Evolutionary conservation across 2,329 filamentous ascomycete genomes (phyloP), one percentile per base, ranked within the genome.

Genomic region (Fusarium pseudocircinatum): DNA sequence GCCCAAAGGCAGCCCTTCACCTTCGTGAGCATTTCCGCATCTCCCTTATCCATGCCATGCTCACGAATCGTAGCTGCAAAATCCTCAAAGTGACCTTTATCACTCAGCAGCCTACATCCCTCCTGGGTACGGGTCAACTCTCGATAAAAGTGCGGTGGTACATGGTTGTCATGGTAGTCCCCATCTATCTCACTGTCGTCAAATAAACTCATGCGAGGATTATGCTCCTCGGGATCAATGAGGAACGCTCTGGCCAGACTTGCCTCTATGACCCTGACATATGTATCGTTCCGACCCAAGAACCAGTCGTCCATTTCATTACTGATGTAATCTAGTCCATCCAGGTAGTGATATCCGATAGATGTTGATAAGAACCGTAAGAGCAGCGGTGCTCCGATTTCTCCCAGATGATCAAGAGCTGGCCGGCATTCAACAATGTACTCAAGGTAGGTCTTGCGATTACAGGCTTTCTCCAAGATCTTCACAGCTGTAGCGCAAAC

Each of bases 301-400:
- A 98, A 99, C 96, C 96, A 99, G 83, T 99, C 97, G 76, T 99
- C 96, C 96, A 99, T 99, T 81, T 99, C 97, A 80, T 97, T 96
- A 70, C 95, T 98, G 82, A 99, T 99, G 80, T 99, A 99, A 84
- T 99, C 97, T 47, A 99, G 86, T 0, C 95, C 96, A 79, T 98
- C 95, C 11, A 99, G 87, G 82, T 99, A 99, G 82, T 98, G 95
- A 79, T 99, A 99, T 56, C 96, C 96, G 64, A 98, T 96, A 6
- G 95, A 98, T 1, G 96, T 98, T 1, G 95, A 98, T 60, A 99
- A 83, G 82, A 99, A 99, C 44, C 96, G 92, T 58, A 99, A 86
- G 9, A 99, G 88, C 28, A 99, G 86, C 2, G 97, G 96, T 22
- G 97, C 96, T 5, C 96, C 96, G 72, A 99, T 98, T 81, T 99